phyloP scores from a whole-genome alignment of 352 stramenopile genomes.

The Globisporangium spinosum region DNA sequence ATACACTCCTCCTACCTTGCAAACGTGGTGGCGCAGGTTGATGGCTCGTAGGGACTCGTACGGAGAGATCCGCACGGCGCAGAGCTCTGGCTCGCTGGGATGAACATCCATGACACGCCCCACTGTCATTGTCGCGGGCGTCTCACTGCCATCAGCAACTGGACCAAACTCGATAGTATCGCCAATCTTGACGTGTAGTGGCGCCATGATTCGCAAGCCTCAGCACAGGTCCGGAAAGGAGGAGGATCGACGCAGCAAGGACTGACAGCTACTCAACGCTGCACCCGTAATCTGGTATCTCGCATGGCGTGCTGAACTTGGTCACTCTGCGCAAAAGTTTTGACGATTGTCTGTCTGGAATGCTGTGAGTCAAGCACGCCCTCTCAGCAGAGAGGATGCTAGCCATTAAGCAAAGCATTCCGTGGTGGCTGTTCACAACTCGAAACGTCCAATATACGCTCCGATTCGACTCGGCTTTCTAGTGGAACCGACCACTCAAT shows the following conservation, averaged over 20 bases:
- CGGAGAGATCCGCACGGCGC: constrained; percentile 38
- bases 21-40: constrained; percentile 23
- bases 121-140: constrained; percentile 13
- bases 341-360: not conserved
- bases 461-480: no score
- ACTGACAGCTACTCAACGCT: not conserved
- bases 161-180: constrained; percentile 45
- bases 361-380: not conserved
- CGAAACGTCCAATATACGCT: not conserved
- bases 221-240: not conserved
- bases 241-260: not conserved
- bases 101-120: constrained; percentile 37
- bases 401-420: not conserved
- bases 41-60: constrained; percentile 40
- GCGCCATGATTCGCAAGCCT: not conserved
- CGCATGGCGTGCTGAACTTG: not conserved
- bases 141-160: not conserved
- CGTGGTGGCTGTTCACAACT: not conserved
- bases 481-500: no score
- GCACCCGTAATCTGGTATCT: not conserved
- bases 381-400: no score
- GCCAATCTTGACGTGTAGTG: constrained; percentile 30
- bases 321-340: not conserved
- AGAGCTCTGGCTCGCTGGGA: constrained; percentile 16
- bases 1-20: constrained; percentile 29